A percentile compares a stretch with the other conserved stretches of the same genome.
Evolutionary conservation across 2,329 filamentous ascomycete species (phyloP).

Genomic region (Aspergillus intermedius): DNA sequence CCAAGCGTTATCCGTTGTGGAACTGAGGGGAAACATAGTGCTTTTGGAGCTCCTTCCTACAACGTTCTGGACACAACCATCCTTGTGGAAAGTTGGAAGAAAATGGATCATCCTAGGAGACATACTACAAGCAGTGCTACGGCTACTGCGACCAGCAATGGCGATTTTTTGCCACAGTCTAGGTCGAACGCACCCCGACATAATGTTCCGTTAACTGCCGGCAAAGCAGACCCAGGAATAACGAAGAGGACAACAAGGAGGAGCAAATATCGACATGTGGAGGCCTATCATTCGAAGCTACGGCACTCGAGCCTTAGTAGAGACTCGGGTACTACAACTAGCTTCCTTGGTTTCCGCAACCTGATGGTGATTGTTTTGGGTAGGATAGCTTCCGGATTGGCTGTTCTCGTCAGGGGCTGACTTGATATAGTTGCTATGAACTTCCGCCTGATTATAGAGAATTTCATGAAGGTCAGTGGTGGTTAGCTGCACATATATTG

Average conservation of each 20-base stretch:
- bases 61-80: not conserved
- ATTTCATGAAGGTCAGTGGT: conserved; percentile 72
- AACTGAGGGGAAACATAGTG: not conserved
- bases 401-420: conserved; percentile 6
- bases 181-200: conserved; percentile 7
- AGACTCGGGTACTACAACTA: conserved; percentile 67
- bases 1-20: not conserved
- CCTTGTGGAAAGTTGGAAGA: not conserved
- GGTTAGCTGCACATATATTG: not conserved
- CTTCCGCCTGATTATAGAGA: conserved; percentile 88
- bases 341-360: conserved; percentile 90
- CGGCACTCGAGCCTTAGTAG: conserved; percentile 79
- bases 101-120: conserved; percentile 3
- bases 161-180: conserved; percentile 12
- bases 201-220: conserved; percentile 1
- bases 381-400: conserved; percentile 37
- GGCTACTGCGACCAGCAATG: conserved; percentile 16
- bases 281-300: conserved; percentile 68
- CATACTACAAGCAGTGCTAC: conserved; percentile 3
- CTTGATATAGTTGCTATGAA: conserved; percentile 71
- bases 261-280: conserved; percentile 84
- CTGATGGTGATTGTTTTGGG: conserved; percentile 89
- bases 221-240: conserved; percentile 5
- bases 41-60: not conserved
- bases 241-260: conserved; percentile 28